phyloP scores from a whole-genome alignment of 176 grass and related monocot genomes.

The Puccinellia tenuiflora region DNA sequence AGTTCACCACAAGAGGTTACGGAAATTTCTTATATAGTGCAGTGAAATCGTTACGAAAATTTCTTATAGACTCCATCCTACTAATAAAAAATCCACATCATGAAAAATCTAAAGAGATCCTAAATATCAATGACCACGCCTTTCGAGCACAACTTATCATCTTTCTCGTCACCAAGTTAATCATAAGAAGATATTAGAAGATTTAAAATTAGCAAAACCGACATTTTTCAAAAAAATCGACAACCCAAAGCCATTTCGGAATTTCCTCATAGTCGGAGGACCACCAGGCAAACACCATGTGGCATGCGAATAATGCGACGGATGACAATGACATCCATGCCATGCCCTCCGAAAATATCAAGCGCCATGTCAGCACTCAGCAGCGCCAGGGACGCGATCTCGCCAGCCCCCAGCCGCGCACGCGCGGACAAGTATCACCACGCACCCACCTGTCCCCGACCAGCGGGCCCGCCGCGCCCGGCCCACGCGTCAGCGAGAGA shows the following conservation, averaged over 20 bases:
- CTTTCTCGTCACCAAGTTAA: too few relatives aligned
- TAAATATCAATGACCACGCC: too few relatives aligned
- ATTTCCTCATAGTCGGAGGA: neutral
- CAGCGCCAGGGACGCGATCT: conserved; percentile 41
- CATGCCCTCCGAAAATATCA: conserved; percentile 83
- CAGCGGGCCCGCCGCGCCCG: rapidly evolving
- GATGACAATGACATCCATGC: conserved; percentile 39
- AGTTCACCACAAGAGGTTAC: too few relatives aligned
- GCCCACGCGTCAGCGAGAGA: conserved; percentile 1
- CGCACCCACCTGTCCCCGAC: neutral
- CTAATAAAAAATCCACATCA: too few relatives aligned
- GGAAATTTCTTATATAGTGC: too few relatives aligned
- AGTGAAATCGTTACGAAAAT: too few relatives aligned
- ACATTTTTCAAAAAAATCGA: too few relatives aligned
- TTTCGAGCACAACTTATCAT: too few relatives aligned
- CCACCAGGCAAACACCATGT: neutral
- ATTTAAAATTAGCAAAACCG: too few relatives aligned
- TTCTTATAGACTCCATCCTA: too few relatives aligned
- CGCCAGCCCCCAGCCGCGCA: conserved; percentile 26
- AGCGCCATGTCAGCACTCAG: conserved; percentile 94
- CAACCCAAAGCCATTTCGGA: neutral
- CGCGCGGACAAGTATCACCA: conserved; percentile 62
- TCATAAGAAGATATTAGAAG: too few relatives aligned
- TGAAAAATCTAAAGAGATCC: too few relatives aligned
- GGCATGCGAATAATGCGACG: neutral